Percentiles rank a stretch among this genome's conserved stretches.
Conservation (phyloP, 2,329 filamentous ascomycete genomes). For the Albifimbria verrucaria region DNA sequence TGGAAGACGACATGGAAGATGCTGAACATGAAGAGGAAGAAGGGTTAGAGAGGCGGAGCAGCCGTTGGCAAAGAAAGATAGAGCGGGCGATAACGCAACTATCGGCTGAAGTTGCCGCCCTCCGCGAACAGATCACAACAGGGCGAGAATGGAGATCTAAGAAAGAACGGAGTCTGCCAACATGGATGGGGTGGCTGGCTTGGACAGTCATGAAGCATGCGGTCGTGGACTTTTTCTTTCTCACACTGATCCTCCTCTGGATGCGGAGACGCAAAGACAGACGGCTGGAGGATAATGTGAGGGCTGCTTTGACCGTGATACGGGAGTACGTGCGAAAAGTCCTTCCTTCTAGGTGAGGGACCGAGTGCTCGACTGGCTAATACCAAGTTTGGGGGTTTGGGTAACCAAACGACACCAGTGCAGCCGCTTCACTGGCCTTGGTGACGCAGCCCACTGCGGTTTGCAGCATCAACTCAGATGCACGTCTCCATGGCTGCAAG, state of each 20-base stretch:
- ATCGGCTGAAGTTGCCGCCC: slow-evolving; percentile 86
- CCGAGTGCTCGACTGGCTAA: slow-evolving; percentile 1
- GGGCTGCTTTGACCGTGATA: slow-evolving; percentile 55
- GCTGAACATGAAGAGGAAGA: slow-evolving; percentile 15
- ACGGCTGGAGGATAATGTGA: slow-evolving; percentile 69
- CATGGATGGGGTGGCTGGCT: slow-evolving; percentile 68
- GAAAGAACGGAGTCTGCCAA: slow-evolving; percentile 60
- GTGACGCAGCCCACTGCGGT: too few species aligned
- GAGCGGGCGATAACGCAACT: slow-evolving; percentile 84
- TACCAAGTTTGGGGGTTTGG: neutral
- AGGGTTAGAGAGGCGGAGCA: slow-evolving; percentile 27
- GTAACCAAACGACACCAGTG: too few species aligned
- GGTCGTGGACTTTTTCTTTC: slow-evolving; percentile 64
- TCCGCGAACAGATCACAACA: slow-evolving; percentile 84
- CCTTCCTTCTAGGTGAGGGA: slow-evolving; percentile 48
- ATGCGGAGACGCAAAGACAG: slow-evolving; percentile 69
- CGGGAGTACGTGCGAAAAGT: slow-evolving; percentile 59
- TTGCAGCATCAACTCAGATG: too few species aligned
- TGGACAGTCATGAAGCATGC: slow-evolving; percentile 73
- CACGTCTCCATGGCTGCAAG: too few species aligned
- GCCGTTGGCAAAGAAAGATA: slow-evolving; percentile 75
- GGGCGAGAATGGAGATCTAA: slow-evolving; percentile 68
- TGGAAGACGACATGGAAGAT: slow-evolving; percentile 42
- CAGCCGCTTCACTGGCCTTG: too few species aligned
- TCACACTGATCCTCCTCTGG: slow-evolving; percentile 66